These are phyloP conservation scores for Trypanosomatidae sp. DNA, from an alignment of 208 protist genomes.

Conservation along the genomic window DNA sequence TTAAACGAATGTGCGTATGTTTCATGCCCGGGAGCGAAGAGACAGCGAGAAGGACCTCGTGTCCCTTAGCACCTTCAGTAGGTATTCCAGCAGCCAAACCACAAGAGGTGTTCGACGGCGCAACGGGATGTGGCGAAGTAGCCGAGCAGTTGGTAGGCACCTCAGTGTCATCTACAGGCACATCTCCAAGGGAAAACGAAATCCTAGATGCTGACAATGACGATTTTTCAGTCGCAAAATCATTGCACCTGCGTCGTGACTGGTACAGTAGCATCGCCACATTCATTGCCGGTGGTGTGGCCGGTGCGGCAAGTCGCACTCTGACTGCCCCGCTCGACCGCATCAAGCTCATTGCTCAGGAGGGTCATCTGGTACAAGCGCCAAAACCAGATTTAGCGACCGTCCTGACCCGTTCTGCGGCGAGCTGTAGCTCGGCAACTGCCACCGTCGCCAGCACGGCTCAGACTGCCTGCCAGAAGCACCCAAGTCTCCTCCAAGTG, in stretches of 20 bases:
- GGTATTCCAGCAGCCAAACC: too few relatives aligned
- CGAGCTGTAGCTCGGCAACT: neutral
- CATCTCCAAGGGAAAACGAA: neutral
- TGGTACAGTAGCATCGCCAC: conserved; percentile 78
- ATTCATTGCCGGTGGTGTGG: conserved; percentile 83
- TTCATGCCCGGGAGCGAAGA: neutral
- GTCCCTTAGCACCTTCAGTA: neutral
- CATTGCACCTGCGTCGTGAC: conserved; percentile 63
- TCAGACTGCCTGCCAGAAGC: conserved; percentile 17
- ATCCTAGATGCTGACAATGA: conserved; percentile 7
- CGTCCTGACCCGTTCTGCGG: neutral
- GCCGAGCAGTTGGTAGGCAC: too few relatives aligned
- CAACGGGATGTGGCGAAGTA: neutral
- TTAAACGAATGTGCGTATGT: neutral
- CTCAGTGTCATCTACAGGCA: too few relatives aligned
- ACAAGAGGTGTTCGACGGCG: neutral
- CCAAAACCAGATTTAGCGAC: neutral
- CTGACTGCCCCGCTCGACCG: conserved; percentile 91
- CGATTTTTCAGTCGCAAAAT: conserved; percentile 14
- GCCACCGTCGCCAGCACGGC: neutral
- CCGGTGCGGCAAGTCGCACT: conserved; percentile 82
- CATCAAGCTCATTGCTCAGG: conserved; percentile 92
- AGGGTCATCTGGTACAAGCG: conserved; percentile 69
- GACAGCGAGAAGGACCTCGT: neutral
- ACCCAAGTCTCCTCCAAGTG: conserved; percentile 64